Evolutionary conservation across 495 filamentous ascomycete species (phyloP), one percentile per base, ranked within the genome.

Genomic region (Penicillium waksmanii): DNA sequence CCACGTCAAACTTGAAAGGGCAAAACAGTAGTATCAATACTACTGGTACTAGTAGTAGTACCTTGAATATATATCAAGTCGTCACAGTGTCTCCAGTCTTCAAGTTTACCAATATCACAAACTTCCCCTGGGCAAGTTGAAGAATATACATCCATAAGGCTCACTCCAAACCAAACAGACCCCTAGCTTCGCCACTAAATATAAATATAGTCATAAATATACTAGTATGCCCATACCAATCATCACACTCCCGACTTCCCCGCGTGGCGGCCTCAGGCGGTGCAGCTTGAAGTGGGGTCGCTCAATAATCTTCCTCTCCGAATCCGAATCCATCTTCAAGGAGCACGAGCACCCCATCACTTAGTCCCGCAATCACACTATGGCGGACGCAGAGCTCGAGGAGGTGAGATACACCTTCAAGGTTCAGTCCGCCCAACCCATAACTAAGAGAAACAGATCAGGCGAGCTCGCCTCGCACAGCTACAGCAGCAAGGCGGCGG

Each of bases 381-480:
- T 95, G 91, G 88, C 87, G n/a, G 91, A 96, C 80, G 82, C 88
- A 69, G 92, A 96, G 70, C 76, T 96, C 54, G 91, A 93, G 73
- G 85, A 91, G 80, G 90, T 91, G 56, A 58, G 77, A 57, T 33
- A 23, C 12, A 33, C 5, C 11, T 2, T 49, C 5, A 23, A 23
- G 23, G 23, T 23, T 23, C 11, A n/a, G 19, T 3, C 35, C 18
- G 6, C 27, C 6, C 8, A 31, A 18, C 2, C 27, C 23, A 4
- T 4, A 18, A 18, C 13, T 51, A 17, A 51, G 1, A 51, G 10
- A 57, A 49, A 57, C 63, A 96, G 90, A 96, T 97, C 73, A 81
- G 93, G 66, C 87, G 88, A 73, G 93, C 93, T 61, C 91, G 93
- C 57, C 85, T 96, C 36, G 90, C 92, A 68, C 93, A 97, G 77